These are phyloP conservation scores for Penicillium vulpinum DNA, from an alignment of 2,329 filamentous ascomycete species.

Conservation along the genomic window DNA sequence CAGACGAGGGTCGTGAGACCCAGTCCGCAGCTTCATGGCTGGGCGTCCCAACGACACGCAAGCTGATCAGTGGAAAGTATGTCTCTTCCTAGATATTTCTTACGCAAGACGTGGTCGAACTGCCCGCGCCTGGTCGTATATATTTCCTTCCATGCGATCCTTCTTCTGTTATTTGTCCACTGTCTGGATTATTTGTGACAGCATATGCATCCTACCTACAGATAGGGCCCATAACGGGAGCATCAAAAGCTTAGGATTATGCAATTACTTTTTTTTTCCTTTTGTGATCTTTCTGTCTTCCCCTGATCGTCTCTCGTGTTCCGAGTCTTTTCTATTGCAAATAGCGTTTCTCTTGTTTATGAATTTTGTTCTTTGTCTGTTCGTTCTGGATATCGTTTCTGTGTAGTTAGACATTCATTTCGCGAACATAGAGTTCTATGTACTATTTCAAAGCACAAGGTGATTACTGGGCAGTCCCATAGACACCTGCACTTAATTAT, in stretches of 20 bases:
- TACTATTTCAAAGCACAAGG: too few relatives aligned
- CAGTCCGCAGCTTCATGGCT: slow-evolving; percentile 57
- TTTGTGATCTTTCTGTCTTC: neutral
- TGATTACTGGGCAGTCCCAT: too few relatives aligned
- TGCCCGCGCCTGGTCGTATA: slow-evolving; percentile 16
- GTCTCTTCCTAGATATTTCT: slow-evolving; percentile 50
- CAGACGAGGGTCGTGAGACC: slow-evolving; percentile 44
- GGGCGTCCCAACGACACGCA: slow-evolving; percentile 65
- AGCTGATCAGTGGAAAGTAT: slow-evolving; percentile 74
- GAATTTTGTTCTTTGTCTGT: slow-evolving; percentile 9
- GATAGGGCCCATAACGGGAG: neutral
- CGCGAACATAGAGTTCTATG: too few relatives aligned
- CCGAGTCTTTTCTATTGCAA: slow-evolving; percentile 15
- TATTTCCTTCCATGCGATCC: slow-evolving; percentile 3
- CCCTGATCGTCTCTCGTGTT: slow-evolving; percentile 1
- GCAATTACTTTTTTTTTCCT: slow-evolving; percentile 1
- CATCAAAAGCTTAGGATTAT: neutral
- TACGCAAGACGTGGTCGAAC: neutral
- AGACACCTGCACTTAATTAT: too few relatives aligned
- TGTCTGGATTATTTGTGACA: slow-evolving; percentile 3
- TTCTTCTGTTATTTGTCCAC: neutral
- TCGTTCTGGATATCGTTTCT: slow-evolving; percentile 1
- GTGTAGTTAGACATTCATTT: slow-evolving; percentile 19
- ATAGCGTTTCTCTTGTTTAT: slow-evolving; percentile 22
- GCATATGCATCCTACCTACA: neutral